A percentile compares a stretch with the other conserved stretches of the same genome.
These are phyloP conservation scores for Zoysia matrella DNA, from an alignment of 202 grass and related monocot species.

Conservation along the genomic window DNA sequence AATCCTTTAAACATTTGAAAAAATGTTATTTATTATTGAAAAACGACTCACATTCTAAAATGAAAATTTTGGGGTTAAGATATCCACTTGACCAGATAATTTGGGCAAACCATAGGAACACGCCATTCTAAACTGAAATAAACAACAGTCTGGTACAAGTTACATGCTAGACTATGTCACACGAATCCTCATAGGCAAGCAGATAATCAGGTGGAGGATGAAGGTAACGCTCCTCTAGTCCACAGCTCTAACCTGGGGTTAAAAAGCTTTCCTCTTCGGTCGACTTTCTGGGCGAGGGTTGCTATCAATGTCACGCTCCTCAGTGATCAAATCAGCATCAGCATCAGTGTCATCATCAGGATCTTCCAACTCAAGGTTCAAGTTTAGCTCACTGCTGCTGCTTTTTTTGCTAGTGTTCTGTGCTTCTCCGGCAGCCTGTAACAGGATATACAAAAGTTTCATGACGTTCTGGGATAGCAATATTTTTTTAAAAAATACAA, in stretches of 20 bases:
- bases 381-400: conserved; percentile 73
- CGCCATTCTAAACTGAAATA: too few species aligned
- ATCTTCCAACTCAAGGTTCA: conserved; percentile 87
- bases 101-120: too few species aligned
- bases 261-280: conserved; percentile 53
- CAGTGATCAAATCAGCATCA: conserved; percentile 60
- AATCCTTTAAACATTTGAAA: too few species aligned
- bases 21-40: too few species aligned
- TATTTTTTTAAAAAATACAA: background rate
- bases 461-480: background rate
- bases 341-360: conserved; percentile 52
- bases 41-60: too few species aligned
- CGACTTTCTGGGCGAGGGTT: conserved; percentile 36
- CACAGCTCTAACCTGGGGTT: background rate
- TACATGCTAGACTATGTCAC: conserved; percentile 12
- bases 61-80: too few species aligned
- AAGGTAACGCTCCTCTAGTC: background rate
- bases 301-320: conserved; percentile 28
- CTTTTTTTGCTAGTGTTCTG: conserved; percentile 55
- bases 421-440: conserved; percentile 67
- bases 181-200: background rate
- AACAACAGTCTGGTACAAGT: background rate
- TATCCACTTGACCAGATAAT: too few species aligned
- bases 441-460: conserved; percentile 31
- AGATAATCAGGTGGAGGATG: background rate